phyloP scores from a whole-genome alignment of 78 protist species.

The Cavenderia fasciculata region DNA sequence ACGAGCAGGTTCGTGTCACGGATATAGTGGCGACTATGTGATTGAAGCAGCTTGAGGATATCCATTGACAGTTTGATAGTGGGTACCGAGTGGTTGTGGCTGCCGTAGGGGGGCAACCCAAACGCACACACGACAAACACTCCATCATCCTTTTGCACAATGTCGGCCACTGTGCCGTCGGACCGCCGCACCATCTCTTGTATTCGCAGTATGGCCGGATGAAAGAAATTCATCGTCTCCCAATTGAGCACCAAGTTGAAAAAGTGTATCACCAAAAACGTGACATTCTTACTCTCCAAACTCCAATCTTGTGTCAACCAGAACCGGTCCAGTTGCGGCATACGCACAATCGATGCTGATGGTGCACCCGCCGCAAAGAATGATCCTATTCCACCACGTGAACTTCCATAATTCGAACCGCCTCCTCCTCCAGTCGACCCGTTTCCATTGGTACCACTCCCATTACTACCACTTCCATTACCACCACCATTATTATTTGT shows the following conservation, averaged over 20 bases:
- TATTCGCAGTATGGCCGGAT: conserved; percentile 15
- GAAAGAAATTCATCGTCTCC: conserved; percentile 30
- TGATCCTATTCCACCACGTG: too few relatives aligned
- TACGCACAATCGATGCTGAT: too few relatives aligned
- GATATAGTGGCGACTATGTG: conserved; percentile 19
- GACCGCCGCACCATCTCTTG: conserved; percentile 32
- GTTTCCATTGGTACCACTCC: too few relatives aligned
- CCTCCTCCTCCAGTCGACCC: too few relatives aligned
- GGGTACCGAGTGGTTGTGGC: neutral
- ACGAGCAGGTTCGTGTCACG: conserved; percentile 27
- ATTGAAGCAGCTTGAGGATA: neutral
- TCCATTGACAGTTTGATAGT: conserved; percentile 42
- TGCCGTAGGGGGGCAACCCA: conserved; percentile 30
- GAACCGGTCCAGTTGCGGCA: neutral
- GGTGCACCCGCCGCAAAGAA: too few relatives aligned
- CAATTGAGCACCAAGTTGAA: neutral
- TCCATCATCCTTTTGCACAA: conserved; percentile 16
- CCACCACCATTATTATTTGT: too few relatives aligned
- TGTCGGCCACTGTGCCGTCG: conserved; percentile 24
- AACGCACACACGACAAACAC: conserved; percentile 47
- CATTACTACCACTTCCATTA: too few relatives aligned
- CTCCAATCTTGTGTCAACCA: conserved; percentile 47
- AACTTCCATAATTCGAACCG: too few relatives aligned
- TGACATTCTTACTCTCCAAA: conserved; percentile 28
- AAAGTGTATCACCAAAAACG: conserved; percentile 40